Base-by-base conservation (phyloP, 2,329 filamentous ascomycete genomes). In the Clarireedia hainanense region DNA sequence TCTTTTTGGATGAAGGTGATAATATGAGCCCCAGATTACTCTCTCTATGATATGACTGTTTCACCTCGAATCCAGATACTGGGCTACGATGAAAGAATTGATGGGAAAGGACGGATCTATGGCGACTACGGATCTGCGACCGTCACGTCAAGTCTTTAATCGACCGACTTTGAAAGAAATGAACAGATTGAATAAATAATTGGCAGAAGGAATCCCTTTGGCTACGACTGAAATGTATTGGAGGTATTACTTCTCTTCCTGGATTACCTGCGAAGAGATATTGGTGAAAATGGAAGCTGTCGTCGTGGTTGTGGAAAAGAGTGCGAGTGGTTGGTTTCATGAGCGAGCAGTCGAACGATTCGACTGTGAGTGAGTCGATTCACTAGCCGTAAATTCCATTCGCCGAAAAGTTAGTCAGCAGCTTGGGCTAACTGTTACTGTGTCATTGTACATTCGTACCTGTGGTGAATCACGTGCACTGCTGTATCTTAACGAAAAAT, bases 51-150 rank as follows among this genome's bases (percentile, higher is more conserved):
- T 54, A 48, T 50, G 36, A 50, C 36, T 50, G 30, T 17, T 50
- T 55, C 52, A 50, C 47, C 52, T 42, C 47, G 52, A 55, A 34
- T 50, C 36, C 52, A 55, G 52, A 50, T 50, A 45, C 47, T 50
- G 52, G 47, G 52, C 52, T 55, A 55, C 52, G 52, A 55, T 55
- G 52, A 50, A 55, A 52, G 40, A 45, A 47, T 47, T 49, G 52
- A 60, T 56, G 46, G 37, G 24, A 47, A 15, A 20, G 24, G 34
- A 30, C 46, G 34, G 37, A 48, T 58, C 51, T 53, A 49, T 54
- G 39, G 54, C 43, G 48, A 46, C 54, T 56, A 52, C 48, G 54
- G 51, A 56, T 56, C 40, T 52, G 54, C 48, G 54, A 56, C 49
- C 49, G 49, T 56, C 54, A 56, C 40, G 54, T 30, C 37, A 56